Base-by-base conservation (phyloP, 805 yeast genomes). In the Cyberlindnera euphorbiiphila region DNA sequence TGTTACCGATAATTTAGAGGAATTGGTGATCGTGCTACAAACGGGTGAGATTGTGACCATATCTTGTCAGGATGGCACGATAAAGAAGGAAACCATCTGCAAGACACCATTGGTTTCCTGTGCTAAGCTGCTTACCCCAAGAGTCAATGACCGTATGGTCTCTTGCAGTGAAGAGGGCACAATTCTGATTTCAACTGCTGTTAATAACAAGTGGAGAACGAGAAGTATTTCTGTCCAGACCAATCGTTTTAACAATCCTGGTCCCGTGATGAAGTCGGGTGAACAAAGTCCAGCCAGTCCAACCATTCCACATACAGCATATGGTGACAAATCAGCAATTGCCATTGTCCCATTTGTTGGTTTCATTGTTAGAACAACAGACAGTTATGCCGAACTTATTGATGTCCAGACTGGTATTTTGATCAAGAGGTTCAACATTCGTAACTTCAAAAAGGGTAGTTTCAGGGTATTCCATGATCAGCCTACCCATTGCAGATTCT, bases 401-500 rank as follows among this genome's bases (percentile, higher is more conserved):
- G 95, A 87, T 62, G 78, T 81, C 25, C 88, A 81, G 54, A 78
- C 89, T 0, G 95, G 95, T 6, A 76, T 79, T 0, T 60, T 84
- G 25, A 64, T 87, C 36, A 76, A 76, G 45, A 71, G 67, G 28
- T 72, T 85, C 49, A 61, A 68, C 20, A 74, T 87, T 31, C 85
- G 81, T 0, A 72, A 72, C 25, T 80, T 77, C 62, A 76, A 76
- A 26, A 46, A 38, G 3, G 72, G 72, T 2, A 56, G 82, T 0
- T 71, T 87, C 44, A 65, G 69, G 39, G 93, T 84, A 1, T 76
- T 85, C 45, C 95, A 87, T 55, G 81, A 84, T 29, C 87, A 81
- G 48, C 94, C 95, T 6, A 78, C 87, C 1, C 95, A 87, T 62
- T 87, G 96, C 61, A 72, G 83, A 31, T 87, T 87, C 60, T 87